Percentiles rank a stretch among this genome's conserved stretches.
Evolutionary conservation across 208 protist species (phyloP).

Genomic region (Tritrichomonas foetus): DNA sequence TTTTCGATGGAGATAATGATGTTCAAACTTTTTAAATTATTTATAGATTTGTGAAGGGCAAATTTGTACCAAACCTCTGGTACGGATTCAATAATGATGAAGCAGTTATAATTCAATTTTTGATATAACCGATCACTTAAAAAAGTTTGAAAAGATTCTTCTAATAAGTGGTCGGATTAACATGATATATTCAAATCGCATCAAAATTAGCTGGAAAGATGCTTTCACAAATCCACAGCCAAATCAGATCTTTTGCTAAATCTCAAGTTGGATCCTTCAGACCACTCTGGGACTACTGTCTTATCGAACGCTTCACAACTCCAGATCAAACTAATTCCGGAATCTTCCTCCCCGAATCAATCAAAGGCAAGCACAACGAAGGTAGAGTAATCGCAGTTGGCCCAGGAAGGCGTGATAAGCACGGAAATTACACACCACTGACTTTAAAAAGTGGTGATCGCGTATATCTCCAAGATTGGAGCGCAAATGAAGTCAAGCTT

Average conservation of each 20-base stretch:
- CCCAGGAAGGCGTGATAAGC: neutral
- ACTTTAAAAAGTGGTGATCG: neutral
- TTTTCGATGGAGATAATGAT: no score
- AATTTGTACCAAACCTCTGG: no score
- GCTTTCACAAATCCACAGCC: no score
- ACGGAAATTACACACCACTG: neutral
- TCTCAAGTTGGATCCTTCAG: neutral
- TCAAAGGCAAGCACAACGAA: constrained; percentile 29
- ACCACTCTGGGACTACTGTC: neutral
- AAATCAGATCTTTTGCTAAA: neutral
- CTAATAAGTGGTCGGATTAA: no score
- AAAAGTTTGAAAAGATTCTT: no score
- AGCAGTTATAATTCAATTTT: no score
- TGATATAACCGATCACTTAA: no score
- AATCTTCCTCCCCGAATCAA: neutral
- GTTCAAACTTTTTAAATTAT: no score
- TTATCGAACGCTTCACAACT: neutral
- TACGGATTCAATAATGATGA: no score
- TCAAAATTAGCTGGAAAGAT: no score
- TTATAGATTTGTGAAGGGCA: no score
- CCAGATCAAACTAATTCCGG: neutral
- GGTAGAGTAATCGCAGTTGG: neutral
- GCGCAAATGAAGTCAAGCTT: neutral
- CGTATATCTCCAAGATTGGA: neutral
- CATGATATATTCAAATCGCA: no score